Conservation (phyloP, 371 early-diverging fungal genomes). For the Lichtheimia hyalospora region DNA sequence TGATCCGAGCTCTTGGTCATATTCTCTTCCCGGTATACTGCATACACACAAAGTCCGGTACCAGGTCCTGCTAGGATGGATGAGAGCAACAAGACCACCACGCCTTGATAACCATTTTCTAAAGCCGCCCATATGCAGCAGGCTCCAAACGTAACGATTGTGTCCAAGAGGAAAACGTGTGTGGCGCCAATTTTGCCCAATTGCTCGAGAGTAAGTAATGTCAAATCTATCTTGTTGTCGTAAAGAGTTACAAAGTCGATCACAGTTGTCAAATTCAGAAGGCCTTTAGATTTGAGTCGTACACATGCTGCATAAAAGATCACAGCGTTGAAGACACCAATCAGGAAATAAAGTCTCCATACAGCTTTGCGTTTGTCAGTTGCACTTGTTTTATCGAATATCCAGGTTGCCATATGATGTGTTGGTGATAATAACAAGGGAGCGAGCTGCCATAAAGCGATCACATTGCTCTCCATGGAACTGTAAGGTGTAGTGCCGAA, state of each 20-base stretch:
- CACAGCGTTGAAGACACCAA: conserved; percentile 10
- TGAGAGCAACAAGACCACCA: background rate
- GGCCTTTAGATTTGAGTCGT: conserved; percentile 2
- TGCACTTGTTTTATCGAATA: background rate
- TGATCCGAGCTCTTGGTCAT: background rate
- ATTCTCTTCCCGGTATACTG: conserved; percentile 15
- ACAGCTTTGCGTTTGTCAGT: conserved; percentile 9
- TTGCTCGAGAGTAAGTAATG: background rate
- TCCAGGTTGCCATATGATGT: conserved; percentile 5
- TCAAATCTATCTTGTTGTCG: background rate
- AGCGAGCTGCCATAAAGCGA: conserved; percentile 14
- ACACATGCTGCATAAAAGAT: conserved; percentile 12
- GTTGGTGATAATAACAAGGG: conserved; percentile 7
- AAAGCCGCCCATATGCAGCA: conserved; percentile 7
- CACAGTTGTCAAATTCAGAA: conserved; percentile 4
- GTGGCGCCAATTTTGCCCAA: conserved; percentile 5
- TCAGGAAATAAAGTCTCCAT: conserved; percentile 9
- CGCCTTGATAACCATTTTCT: conserved; percentile 8
- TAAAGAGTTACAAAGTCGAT: conserved; percentile 1
- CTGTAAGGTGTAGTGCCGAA: background rate
- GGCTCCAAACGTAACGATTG: background rate
- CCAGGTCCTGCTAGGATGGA: conserved; percentile 13
- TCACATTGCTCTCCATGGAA: background rate
- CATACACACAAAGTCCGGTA: conserved; percentile 11
- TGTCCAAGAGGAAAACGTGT: conserved; percentile 10